Evolutionary conservation across 2,329 filamentous ascomycete genomes (phyloP), one percentile per base, ranked within the genome.

Genomic region (Diaporthe ilicicola): DNA sequence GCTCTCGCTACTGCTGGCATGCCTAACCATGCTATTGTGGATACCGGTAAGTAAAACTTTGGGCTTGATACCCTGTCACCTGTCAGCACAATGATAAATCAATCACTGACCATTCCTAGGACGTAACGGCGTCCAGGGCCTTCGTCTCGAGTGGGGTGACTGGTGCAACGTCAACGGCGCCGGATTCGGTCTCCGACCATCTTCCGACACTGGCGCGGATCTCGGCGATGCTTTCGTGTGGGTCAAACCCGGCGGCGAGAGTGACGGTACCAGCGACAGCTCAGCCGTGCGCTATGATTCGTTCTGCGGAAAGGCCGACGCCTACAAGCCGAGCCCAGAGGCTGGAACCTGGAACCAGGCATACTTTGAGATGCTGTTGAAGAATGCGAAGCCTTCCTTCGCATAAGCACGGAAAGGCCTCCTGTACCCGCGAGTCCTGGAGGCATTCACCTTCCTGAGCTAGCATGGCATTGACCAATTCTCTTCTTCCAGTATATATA

Each of bases 221-320:
- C 84, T 89, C 24, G 84, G 86, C 66, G 90, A 92, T 79, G 88
- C 89, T 44, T 89, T 91, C 74, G 89, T 91, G 61, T 91, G 89
- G 90, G 82, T 90, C 76, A 92, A 92, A 85, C 90, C 90, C 19
- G 89, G 89, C 74, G 84, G 84, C 72, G 84, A 86, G 78, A 92
- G 77, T 19, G 79, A 83, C 67, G 81, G 81, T n/a, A 82, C 80
- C 54, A 79, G 78, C 75, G 80, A 82, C 77, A 74, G 69, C 50
- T 78, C 76, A 39, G 80, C 80, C 53, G 69, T 39, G 54, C 78
- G 80, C 67, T 82, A 80, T 75, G 80, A 82, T 76, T 77, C 74
- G 73, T 81, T 81, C 78, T 82, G 80, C 75, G 81, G 80, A 67
- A 80, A 80, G 76, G 37, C 74, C 50, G 81, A 82, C 61, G 79